These are phyloP conservation scores for Cucumis melo DNA, from an alignment of 306 rosid species.

Conservation along the genomic window DNA sequence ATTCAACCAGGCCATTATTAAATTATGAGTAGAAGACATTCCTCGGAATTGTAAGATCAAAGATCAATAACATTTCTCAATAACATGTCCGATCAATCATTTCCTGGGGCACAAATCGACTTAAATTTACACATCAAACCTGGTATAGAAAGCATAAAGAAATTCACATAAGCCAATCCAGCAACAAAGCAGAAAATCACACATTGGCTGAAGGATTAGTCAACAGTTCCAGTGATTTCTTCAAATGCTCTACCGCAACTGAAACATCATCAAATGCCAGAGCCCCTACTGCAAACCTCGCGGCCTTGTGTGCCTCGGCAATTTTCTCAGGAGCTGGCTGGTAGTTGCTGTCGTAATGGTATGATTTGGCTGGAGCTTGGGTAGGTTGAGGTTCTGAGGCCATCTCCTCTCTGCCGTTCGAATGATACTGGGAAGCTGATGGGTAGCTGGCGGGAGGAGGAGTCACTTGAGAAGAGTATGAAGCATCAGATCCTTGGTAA, in stretches of 20 bases:
- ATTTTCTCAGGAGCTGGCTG: conserved; percentile 81
- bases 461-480: conserved; percentile 27
- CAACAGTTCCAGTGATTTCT: conserved; percentile 81
- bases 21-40: neutral
- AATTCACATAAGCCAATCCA: neutral
- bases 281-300: conserved; percentile 99
- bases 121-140: conserved; percentile 4
- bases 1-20: neutral
- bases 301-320: conserved; percentile 96
- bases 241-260: conserved; percentile 67
- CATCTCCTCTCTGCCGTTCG: conserved; percentile 40
- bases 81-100: neutral
- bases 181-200: conserved; percentile 11
- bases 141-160: neutral
- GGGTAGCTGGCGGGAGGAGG: conserved; percentile 34
- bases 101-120: neutral
- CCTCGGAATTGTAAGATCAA: neutral
- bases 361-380: conserved; percentile 33
- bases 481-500: conserved; percentile 63
- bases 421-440: conserved; percentile 30
- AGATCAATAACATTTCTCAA: neutral
- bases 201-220: conserved; percentile 67
- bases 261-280: conserved; percentile 95
- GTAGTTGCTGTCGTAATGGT: conserved; percentile 64
- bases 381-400: conserved; percentile 45